Evolutionary conservation across 2,329 filamentous ascomycete genomes (phyloP), one percentile per base, ranked within the genome.

Genomic region (Mycosphaerella sp.): DNA sequence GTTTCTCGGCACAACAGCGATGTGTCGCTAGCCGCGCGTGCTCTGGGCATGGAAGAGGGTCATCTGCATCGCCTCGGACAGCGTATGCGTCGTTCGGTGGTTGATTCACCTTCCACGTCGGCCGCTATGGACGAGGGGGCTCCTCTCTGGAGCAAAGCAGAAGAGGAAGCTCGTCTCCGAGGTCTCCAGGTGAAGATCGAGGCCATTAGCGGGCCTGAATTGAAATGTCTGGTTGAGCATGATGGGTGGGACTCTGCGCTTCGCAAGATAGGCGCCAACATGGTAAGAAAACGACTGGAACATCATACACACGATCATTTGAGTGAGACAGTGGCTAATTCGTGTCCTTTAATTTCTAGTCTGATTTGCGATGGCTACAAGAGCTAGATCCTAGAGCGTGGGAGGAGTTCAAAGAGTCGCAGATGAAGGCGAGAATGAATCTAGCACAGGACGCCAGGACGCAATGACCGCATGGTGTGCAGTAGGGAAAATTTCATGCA

Each of bases 51-150:
- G 41, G 84, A 87, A 70, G 84, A 87, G 76, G 84, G 84, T 28
- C 79, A 79, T 28, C 77, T 87, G 59, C 84, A 86, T 62, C 80
- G 84, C 21, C 76, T 87, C 34, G 81, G 83, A 27, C 82, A 86
- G 61, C 76, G 79, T 56, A 73, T 87, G 40, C 79, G 82, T 16
- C 79, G 82, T 37, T 80, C 84, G 52, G 75, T 86, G 34, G 70
- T 86, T 39, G 71, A 74, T 13, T 72, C 76, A 3, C 71, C 75
- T 3, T 34, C 56, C n/a, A 41, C 52, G 18, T 14, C 18, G 2
- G 49, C 39, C 12, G 32, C 41, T 2, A 35, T 40, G 9, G 44
- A 44, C 25, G 66, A 70, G 27, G 56, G 54, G 35, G 45, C 44
- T 6, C 14, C 61, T 57, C 70, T 32, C 50, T 63, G 60, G 55